Evolutionary conservation across 176 grass and related monocot genomes (phyloP).

Genomic region (Thinopyrum elongatum): DNA sequence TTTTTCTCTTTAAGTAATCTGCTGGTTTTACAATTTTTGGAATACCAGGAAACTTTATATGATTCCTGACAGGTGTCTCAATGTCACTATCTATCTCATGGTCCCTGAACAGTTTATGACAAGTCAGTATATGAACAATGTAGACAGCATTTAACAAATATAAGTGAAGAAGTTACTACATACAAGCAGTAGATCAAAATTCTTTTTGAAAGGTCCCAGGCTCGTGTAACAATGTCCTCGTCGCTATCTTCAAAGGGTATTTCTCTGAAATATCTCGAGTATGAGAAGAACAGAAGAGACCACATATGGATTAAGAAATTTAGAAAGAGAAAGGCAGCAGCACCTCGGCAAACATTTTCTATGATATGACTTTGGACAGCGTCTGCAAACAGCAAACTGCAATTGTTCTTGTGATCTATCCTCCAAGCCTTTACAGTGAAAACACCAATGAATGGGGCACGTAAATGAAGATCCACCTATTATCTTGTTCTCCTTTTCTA

Average conservation of each 20-base stretch:
- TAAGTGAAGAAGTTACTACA: conserved; percentile 25
- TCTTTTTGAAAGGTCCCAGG: conserved; percentile 71
- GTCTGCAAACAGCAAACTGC: conserved; percentile 90
- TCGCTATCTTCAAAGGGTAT: conserved; percentile 55
- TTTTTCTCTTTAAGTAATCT: conserved; percentile 30
- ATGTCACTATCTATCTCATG: conserved; percentile 64
- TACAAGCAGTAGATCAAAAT: conserved; percentile 88
- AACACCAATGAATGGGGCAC: conserved; percentile 82
- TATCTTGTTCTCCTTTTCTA: conserved; percentile 62
- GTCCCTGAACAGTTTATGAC: conserved; percentile 46
- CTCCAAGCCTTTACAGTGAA: conserved; percentile 69
- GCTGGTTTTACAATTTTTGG: conserved; percentile 16
- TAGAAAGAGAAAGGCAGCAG: conserved; percentile 16
- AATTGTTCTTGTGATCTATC: conserved; percentile 51
- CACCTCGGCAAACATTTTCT: conserved; percentile 92
- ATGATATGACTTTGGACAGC: conserved; percentile 88
- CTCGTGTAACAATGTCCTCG: conserved; percentile 41
- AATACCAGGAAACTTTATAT: conserved; percentile 68
- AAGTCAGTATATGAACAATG: conserved; percentile 26
- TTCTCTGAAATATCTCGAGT: conserved; percentile 37
- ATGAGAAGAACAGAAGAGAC: conserved; percentile 12
- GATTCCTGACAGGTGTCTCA: conserved; percentile 60
- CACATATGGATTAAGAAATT: neutral
- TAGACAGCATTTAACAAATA: conserved; percentile 19
- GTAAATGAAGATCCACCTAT: conserved; percentile 65